phyloP scores from a whole-genome alignment of 2,329 filamentous ascomycete species.

The Paracorniculantispora psalliotae region DNA sequence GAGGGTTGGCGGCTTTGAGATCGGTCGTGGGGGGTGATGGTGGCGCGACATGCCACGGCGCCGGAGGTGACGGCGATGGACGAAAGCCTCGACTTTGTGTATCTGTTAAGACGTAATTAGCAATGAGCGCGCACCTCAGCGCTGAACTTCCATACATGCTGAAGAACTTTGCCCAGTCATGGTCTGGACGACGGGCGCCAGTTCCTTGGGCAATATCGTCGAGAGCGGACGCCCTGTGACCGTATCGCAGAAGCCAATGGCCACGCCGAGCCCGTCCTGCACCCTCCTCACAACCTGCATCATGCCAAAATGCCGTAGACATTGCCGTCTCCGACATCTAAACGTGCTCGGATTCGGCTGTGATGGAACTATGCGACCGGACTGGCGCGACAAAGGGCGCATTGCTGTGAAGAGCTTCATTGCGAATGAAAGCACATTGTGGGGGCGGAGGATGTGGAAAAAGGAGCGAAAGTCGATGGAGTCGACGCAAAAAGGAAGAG shows the following conservation, averaged over 20 bases:
- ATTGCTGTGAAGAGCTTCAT: constrained; percentile 11
- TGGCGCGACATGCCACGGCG: constrained; percentile 26
- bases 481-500: too few relatives aligned
- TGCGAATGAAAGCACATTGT: constrained; percentile 2
- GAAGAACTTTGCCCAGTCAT: background rate
- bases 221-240: constrained; percentile 10
- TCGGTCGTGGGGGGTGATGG: constrained; percentile 31
- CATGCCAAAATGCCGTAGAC: constrained; percentile 4
- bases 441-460: background rate
- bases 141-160: background rate
- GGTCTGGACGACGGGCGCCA: constrained; percentile 8
- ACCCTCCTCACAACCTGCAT: constrained; percentile 9
- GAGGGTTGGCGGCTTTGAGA: constrained; percentile 25
- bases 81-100: constrained; percentile 5
- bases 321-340: background rate
- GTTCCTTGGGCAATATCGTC: constrained; percentile 10
- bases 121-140: background rate
- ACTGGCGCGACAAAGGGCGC: background rate
- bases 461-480: background rate
- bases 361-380: background rate
- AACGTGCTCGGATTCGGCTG: background rate
- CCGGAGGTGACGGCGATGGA: background rate
- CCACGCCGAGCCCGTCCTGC: constrained; percentile 11
- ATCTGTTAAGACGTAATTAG: background rate
- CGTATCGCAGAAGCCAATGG: constrained; percentile 11